phyloP scores from a whole-genome alignment of 495 filamentous ascomycete genomes.

The Pyrenula aspistea region DNA sequence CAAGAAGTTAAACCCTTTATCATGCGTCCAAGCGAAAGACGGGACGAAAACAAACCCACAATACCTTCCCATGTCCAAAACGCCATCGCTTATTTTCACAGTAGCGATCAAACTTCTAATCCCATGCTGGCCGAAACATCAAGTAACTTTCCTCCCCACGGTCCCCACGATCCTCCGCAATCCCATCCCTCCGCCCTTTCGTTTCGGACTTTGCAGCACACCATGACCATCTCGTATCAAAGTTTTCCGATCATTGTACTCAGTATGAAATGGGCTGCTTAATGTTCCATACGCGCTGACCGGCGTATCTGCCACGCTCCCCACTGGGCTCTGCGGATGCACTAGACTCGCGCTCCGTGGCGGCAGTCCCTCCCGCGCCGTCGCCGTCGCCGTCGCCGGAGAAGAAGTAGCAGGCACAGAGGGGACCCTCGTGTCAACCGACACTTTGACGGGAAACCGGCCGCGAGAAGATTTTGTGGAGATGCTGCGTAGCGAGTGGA shows the following conservation, averaged over 20 bases:
- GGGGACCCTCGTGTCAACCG: no score
- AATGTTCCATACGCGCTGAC: not conserved
- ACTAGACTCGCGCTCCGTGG: not conserved
- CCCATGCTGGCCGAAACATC: no score
- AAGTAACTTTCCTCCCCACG: not conserved
- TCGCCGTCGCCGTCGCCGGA: not conserved
- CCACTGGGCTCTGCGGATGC: no score
- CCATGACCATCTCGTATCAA: not conserved
- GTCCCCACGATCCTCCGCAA: not conserved
- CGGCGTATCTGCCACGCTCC: not conserved
- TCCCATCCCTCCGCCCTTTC: not conserved
- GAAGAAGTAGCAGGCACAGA: no score
- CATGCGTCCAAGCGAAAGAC: no score
- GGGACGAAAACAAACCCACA: no score
- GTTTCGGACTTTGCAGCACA: not conserved
- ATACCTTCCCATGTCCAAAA: no score
- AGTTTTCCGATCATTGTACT: not conserved
- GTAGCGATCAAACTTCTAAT: no score
- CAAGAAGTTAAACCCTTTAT: no score
- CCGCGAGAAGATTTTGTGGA: not conserved
- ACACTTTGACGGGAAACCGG: not conserved
- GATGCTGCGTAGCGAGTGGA: not conserved
- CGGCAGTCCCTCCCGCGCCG: not conserved
- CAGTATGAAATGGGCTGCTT: no score
- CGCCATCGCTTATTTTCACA: no score